phyloP scores from a whole-genome alignment of 345 rosid species.

The Ceriops decandra region DNA sequence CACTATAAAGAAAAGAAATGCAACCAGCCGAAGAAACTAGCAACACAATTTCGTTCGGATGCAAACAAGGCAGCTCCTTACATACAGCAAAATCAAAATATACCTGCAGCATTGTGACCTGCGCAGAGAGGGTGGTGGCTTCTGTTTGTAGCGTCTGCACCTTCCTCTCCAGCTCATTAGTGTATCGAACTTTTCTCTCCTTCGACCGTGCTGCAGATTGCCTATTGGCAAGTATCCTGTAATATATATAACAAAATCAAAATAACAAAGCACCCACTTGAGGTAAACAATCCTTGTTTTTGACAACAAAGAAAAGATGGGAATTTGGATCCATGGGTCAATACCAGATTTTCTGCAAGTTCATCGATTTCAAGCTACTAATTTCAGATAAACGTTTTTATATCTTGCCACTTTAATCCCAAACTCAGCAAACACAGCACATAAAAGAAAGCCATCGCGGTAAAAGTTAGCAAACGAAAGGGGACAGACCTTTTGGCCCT shows the following conservation, averaged over 20 bases:
- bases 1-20: background rate
- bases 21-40: background rate
- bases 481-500: slow-evolving; percentile 76
- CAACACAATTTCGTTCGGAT: background rate
- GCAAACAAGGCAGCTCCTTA: background rate
- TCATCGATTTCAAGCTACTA: too few relatives aligned
- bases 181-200: slow-evolving; percentile 85
- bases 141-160: slow-evolving; percentile 98
- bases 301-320: background rate
- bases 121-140: slow-evolving; percentile 96
- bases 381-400: too few relatives aligned
- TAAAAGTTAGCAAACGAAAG: background rate
- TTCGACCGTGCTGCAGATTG: slow-evolving; percentile 95
- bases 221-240: slow-evolving; percentile 85
- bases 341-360: too few relatives aligned
- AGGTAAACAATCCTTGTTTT: background rate
- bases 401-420: too few relatives aligned
- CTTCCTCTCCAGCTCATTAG: slow-evolving; percentile 88
- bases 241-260: slow-evolving; percentile 7
- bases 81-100: background rate
- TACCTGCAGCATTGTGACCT: slow-evolving; percentile 91
- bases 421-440: background rate
- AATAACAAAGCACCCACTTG: too few relatives aligned
- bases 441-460: too few relatives aligned
- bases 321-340: background rate